phyloP scores from a whole-genome alignment of 2,329 filamentous ascomycete genomes.

The Eutypella sp. region DNA sequence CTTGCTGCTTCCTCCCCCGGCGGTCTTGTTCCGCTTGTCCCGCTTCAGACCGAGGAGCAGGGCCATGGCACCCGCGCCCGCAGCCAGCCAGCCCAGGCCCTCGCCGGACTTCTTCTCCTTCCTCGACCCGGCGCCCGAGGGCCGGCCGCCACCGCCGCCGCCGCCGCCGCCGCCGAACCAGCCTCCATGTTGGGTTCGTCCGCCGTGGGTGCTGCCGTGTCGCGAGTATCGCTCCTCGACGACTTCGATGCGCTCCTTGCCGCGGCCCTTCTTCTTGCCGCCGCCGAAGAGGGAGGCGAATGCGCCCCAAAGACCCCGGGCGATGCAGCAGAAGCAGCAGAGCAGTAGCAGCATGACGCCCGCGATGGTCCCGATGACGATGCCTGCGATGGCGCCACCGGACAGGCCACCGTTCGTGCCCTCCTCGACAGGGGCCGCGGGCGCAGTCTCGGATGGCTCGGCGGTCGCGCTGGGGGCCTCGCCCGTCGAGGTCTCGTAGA shows the following conservation, averaged over 20 bases:
- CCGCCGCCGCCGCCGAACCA: slow-evolving; percentile 53
- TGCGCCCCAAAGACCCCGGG: slow-evolving; percentile 56
- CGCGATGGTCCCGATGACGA: slow-evolving; percentile 68
- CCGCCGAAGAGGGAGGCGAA: slow-evolving; percentile 58
- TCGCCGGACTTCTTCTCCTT: slow-evolving; percentile 45
- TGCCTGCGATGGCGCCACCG: slow-evolving; percentile 72
- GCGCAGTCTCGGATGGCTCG: slow-evolving; percentile 45
- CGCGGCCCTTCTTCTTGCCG: slow-evolving; percentile 42
- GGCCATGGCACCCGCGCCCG: slow-evolving; percentile 47
- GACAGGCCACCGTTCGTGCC: slow-evolving; percentile 48
- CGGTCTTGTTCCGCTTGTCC: slow-evolving; percentile 43
- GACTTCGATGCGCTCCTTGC: slow-evolving; percentile 52
- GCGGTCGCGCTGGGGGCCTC: slow-evolving; percentile 47
- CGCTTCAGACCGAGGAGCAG: slow-evolving; percentile 50
- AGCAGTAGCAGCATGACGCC: slow-evolving; percentile 63
- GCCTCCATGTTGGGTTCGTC: slow-evolving; percentile 49
- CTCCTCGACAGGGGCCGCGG: slow-evolving; percentile 30
- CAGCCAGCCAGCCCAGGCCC: slow-evolving; percentile 48
- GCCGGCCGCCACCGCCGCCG: slow-evolving; percentile 34
- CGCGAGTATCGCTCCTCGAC: slow-evolving; percentile 58
- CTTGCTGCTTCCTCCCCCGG: slow-evolving; percentile 34
- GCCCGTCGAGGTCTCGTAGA: slow-evolving; percentile 45
- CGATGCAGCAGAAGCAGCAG: slow-evolving; percentile 71
- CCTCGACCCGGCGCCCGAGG: slow-evolving; percentile 27
- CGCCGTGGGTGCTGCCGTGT: slow-evolving; percentile 39